These are phyloP conservation scores for Hypomontagnella monticulosa DNA, from an alignment of 495 filamentous ascomycete species.

Conservation along the genomic window DNA sequence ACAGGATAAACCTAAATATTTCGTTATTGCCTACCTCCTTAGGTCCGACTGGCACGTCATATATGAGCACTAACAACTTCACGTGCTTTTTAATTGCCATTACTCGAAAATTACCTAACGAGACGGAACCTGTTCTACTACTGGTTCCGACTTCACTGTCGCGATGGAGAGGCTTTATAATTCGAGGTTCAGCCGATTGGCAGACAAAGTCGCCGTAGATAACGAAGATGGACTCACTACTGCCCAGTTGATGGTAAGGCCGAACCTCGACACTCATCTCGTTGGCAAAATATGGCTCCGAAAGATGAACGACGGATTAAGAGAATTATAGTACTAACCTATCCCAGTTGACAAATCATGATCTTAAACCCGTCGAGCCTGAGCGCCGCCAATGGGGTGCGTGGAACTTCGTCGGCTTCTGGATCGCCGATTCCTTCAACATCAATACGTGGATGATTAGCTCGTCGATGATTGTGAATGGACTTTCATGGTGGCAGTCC, in stretches of 20 bases:
- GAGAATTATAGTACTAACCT: conserved; percentile 21
- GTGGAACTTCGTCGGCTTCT: conserved; percentile 91
- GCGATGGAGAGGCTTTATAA: conserved; percentile 39
- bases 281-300: not conserved
- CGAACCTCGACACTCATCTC: conserved; percentile 3
- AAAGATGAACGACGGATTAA: conserved; percentile 11
- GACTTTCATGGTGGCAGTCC: conserved; percentile 94
- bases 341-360: conserved; percentile 78
- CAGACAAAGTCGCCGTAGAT: conserved; percentile 72
- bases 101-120: conserved; percentile 42
- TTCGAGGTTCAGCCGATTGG: conserved; percentile 42
- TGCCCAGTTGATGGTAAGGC: conserved; percentile 77
- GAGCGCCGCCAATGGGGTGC: conserved; percentile 86
- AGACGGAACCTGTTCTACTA: conserved; percentile 12
- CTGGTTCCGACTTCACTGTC: conserved; percentile 2
- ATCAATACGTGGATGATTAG: conserved; percentile 99
- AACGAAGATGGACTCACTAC: conserved; percentile 82
- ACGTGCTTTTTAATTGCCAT: conserved; percentile 18
- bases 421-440: conserved; percentile 95
- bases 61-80: conserved; percentile 8
- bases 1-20: conserved; percentile 20
- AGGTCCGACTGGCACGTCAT: conserved; percentile 16
- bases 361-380: conserved; percentile 90
- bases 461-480: conserved; percentile 75
- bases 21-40: conserved; percentile 9